These are phyloP conservation scores for Suillus occidentalis DNA, from an alignment of 768 basidiomycete genomes.

Conservation along the genomic window DNA sequence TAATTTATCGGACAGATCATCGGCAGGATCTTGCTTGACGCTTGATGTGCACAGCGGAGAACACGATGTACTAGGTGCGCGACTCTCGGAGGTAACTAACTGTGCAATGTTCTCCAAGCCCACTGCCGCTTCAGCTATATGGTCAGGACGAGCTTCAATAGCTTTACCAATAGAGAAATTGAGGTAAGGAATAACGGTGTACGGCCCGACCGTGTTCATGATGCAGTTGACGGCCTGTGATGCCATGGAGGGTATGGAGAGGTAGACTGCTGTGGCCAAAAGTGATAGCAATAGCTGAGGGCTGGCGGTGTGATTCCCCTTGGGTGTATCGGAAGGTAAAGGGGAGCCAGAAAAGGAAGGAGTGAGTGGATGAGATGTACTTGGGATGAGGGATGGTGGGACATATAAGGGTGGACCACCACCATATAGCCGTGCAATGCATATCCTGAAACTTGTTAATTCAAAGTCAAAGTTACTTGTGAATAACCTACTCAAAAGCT, in stretches of 20 bases:
- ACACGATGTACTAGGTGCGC: conserved; percentile 8
- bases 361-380: conserved; percentile 67
- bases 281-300: conserved; percentile 84
- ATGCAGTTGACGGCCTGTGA: conserved; percentile 74
- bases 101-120: conserved; percentile 71
- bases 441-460: conserved; percentile 53
- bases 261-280: conserved; percentile 83
- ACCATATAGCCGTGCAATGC: conserved; percentile 84
- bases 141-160: conserved; percentile 42
- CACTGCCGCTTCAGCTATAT: conserved; percentile 60
- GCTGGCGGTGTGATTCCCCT: conserved; percentile 68
- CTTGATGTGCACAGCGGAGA: background rate
- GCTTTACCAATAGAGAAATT: conserved; percentile 78
- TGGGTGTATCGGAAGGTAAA: conserved; percentile 35
- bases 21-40: conserved; percentile 14
- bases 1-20: conserved; percentile 31
- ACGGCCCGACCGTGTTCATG: conserved; percentile 73
- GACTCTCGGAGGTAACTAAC: conserved; percentile 38
- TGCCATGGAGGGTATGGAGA: conserved; percentile 76
- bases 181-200: conserved; percentile 75
- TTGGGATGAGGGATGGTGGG: conserved; percentile 63
- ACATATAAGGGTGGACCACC: conserved; percentile 77
- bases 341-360: conserved; percentile 51
- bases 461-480: conserved; percentile 1
- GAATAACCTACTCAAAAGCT: conserved; percentile 83